Evolutionary conservation across 176 grass and related monocot genomes (phyloP).

Genomic region (Cenchrus americanus): DNA sequence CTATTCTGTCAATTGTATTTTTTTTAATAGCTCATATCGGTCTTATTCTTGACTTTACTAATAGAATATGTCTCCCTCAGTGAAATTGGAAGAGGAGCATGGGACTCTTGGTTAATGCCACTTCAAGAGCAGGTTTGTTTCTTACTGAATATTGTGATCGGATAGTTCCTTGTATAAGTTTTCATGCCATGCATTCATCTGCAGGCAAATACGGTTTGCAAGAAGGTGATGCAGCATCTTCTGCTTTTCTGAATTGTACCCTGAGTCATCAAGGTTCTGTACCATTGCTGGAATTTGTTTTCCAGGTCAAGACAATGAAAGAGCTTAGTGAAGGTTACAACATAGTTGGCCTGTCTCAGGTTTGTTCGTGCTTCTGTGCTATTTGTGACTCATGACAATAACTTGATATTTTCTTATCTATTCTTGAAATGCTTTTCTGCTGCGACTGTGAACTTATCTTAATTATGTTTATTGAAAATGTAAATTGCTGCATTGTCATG

Average conservation of each 20-base stretch:
- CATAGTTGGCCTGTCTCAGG: conserved; percentile 93
- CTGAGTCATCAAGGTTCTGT: conserved; percentile 39
- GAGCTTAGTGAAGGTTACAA: conserved; percentile 82
- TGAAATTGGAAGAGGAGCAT: conserved; percentile 78
- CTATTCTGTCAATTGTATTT: background rate
- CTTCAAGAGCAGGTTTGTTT: conserved; percentile 78
- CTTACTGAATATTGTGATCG: conserved; percentile 10
- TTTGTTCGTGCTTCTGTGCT: conserved; percentile 43
- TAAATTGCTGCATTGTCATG: background rate
- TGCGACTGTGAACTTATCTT: background rate
- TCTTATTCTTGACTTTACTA: conserved; percentile 27
- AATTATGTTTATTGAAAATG: background rate
- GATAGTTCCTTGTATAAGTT: conserved; percentile 20
- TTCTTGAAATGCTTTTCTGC: background rate
- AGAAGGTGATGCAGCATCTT: conserved; percentile 71
- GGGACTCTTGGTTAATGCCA: conserved; percentile 89
- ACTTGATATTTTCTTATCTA: background rate
- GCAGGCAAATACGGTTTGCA: conserved; percentile 81
- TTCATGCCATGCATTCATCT: conserved; percentile 30
- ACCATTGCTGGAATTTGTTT: conserved; percentile 50
- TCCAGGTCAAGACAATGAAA: conserved; percentile 89
- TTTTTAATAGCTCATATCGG: background rate
- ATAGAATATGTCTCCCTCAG: conserved; percentile 49
- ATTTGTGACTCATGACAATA: conserved; percentile 17
- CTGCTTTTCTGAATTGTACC: conserved; percentile 38